phyloP scores from a whole-genome alignment of 1,284 basidiomycete species.

The Sporisorium exsertum region DNA sequence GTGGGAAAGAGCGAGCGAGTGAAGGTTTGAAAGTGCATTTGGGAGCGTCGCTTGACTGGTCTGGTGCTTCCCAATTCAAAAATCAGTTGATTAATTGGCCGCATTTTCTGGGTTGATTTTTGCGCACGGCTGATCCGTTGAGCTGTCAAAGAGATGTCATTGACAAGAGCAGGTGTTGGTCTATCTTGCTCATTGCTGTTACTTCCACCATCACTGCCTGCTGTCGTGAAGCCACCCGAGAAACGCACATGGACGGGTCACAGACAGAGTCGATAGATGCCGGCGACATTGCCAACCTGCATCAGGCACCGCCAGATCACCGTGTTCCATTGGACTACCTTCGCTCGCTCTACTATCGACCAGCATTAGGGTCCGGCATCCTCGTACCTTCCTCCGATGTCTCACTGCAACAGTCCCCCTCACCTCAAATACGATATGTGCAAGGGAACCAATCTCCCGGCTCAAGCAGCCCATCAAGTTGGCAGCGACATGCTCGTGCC shows the following conservation, averaged over 20 bases:
- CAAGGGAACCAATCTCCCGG: neutral
- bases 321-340: conserved; percentile 46
- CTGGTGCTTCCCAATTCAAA: too few relatives aligned
- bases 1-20: neutral
- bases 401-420: neutral
- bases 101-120: neutral
- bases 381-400: conserved; percentile 34
- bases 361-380: conserved; percentile 40
- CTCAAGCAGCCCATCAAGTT: neutral
- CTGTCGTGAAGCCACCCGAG: too few relatives aligned
- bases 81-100: neutral
- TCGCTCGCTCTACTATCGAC: conserved; percentile 47
- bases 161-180: neutral
- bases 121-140: neutral
- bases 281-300: conserved; percentile 26
- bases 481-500: conserved; percentile 22
- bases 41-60: too few relatives aligned
- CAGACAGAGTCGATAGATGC: neutral
- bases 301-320: conserved; percentile 26
- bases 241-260: neutral
- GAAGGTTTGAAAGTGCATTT: neutral
- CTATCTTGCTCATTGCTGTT: neutral
- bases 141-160: neutral
- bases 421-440: neutral
- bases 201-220: too few relatives aligned